Percentiles rank a stretch among this genome's conserved stretches.
phyloP scores from a whole-genome alignment of 2,329 filamentous ascomycete species.

The Diaporthe nobilis region DNA sequence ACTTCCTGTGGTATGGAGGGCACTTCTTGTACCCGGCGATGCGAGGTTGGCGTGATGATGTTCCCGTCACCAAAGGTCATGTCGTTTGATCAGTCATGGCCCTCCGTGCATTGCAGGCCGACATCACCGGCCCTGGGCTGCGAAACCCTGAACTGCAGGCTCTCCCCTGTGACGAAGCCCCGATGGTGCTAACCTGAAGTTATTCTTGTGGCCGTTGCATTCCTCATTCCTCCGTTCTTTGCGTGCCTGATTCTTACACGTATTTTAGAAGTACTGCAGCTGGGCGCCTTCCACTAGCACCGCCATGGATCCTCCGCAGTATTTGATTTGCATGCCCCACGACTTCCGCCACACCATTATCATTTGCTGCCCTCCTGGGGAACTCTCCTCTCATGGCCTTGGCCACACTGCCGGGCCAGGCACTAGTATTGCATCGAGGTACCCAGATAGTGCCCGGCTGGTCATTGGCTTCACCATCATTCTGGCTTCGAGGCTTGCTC shows the following conservation, averaged over 20 bases:
- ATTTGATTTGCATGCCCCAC: neutral
- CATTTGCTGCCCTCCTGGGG: neutral
- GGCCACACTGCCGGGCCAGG: neutral
- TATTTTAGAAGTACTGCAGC: neutral
- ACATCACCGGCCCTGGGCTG: constrained; percentile 19
- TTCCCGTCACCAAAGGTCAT: neutral
- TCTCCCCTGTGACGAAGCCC: neutral
- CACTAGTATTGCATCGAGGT: neutral
- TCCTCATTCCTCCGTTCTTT: neutral
- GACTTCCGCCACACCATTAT: neutral
- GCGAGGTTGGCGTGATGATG: neutral
- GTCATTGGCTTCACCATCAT: neutral
- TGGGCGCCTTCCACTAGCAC: neutral
- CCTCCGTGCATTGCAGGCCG: neutral
- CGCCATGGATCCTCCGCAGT: neutral
- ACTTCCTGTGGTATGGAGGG: neutral
- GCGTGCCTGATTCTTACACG: neutral
- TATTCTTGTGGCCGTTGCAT: constrained; percentile 16
- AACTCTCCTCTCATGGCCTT: neutral
- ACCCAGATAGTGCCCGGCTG: neutral
- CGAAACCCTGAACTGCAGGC: constrained; percentile 28
- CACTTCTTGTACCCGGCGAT: neutral
- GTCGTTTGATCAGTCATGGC: neutral
- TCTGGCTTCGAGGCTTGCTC: constrained; percentile 1
- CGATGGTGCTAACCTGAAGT: constrained; percentile 19